A percentile compares a stretch with the other conserved stretches of the same genome.
phyloP scores from a whole-genome alignment of 352 stramenopile species.

The Pythium folliculosum region DNA sequence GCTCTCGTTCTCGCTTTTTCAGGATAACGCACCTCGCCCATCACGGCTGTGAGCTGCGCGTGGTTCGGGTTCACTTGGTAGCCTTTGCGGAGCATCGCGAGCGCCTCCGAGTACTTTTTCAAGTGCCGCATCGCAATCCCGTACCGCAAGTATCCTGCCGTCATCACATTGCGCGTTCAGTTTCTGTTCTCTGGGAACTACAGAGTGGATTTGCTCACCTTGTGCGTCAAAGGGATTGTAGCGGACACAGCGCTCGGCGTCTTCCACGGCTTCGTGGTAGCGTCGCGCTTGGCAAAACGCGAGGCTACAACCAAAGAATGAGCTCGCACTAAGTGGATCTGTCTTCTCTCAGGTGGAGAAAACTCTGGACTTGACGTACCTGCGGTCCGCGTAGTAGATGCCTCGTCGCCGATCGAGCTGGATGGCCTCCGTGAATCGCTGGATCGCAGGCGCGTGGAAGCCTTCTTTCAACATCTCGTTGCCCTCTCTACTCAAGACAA shows the following conservation, averaged over 20 bases:
- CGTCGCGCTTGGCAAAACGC: constrained; percentile 65
- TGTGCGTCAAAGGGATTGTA: constrained; percentile 94
- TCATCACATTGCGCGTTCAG: not conserved
- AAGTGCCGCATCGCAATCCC: constrained; percentile 90
- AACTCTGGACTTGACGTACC: constrained; percentile 31
- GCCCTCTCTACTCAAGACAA: constrained; percentile 65
- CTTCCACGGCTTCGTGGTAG: constrained; percentile 88
- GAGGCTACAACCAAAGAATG: constrained; percentile 40
- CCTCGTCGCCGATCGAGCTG: constrained; percentile 83
- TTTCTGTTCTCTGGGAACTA: not conserved
- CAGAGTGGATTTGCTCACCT: constrained; percentile 28
- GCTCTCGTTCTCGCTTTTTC: not conserved
- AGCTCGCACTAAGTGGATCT: not conserved
- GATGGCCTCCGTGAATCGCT: constrained; percentile 93
- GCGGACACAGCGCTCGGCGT: constrained; percentile 88
- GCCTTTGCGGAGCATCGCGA: constrained; percentile 63
- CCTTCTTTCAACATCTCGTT: constrained; percentile 90
- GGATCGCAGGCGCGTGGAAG: constrained; percentile 88
- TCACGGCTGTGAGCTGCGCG: constrained; percentile 53
- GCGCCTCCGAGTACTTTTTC: constrained; percentile 70
- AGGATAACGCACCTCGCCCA: constrained; percentile 44
- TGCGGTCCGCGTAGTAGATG: constrained; percentile 92
- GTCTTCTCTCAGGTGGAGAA: not conserved
- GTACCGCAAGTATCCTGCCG: constrained; percentile 87
- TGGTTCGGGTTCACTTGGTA: constrained; percentile 77